Evolutionary conservation across 2,329 filamentous ascomycete genomes (phyloP).

Genomic region (Nothophoma quercina): DNA sequence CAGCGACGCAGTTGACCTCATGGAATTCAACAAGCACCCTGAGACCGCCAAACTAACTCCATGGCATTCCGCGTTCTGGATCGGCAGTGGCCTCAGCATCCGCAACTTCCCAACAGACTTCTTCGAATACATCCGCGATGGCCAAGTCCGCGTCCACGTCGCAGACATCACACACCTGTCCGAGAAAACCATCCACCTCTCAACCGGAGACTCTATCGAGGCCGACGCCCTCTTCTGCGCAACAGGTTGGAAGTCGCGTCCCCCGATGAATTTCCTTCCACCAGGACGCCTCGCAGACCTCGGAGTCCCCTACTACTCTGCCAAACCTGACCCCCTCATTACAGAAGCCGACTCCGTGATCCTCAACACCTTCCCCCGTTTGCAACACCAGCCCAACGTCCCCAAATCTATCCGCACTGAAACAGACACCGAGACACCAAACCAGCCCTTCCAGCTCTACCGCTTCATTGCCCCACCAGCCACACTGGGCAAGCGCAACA

Average conservation of each 20-base stretch:
- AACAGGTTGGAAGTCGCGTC: slow-evolving; percentile 61
- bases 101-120: slow-evolving; percentile 67
- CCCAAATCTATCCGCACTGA: slow-evolving; percentile 14
- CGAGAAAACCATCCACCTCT: slow-evolving; percentile 56
- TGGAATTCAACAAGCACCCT: slow-evolving; percentile 54
- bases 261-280: slow-evolving; percentile 15
- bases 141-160: slow-evolving; percentile 63
- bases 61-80: slow-evolving; percentile 58
- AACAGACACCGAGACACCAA: slow-evolving; percentile 8
- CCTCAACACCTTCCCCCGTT: slow-evolving; percentile 16
- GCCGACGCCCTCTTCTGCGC: slow-evolving; percentile 63
- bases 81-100: slow-evolving; percentile 65
- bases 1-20: slow-evolving; percentile 60
- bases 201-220: slow-evolving; percentile 53
- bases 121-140: slow-evolving; percentile 63
- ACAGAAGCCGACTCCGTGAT: slow-evolving; percentile 41
- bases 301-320: slow-evolving; percentile 53
- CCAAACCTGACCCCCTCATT: slow-evolving; percentile 27
- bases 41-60: slow-evolving; percentile 54
- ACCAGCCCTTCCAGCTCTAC: slow-evolving; percentile 48
- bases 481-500: slow-evolving; percentile 14
- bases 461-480: slow-evolving; percentile 54
- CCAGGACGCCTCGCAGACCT: slow-evolving; percentile 39
- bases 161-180: slow-evolving; percentile 64
- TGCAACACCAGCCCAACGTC: slow-evolving; percentile 12